Evolutionary conservation across 2,329 filamentous ascomycete species (phyloP).

Genomic region (Colletotrichum noveboracense): DNA sequence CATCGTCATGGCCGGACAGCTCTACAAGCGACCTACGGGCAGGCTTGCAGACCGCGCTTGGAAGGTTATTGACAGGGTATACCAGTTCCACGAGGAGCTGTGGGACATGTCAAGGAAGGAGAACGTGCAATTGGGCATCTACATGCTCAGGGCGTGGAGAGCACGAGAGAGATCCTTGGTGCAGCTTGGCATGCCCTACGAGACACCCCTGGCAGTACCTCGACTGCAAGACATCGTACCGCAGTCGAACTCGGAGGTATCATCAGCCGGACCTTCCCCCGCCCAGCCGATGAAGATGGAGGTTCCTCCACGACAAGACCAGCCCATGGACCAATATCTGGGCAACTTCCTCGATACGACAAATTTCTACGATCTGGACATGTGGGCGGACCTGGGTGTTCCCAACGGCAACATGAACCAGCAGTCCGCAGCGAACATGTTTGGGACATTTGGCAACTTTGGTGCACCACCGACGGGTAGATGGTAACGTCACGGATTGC

Average conservation of each 20-base stretch:
- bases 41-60: slow-evolving; percentile 59
- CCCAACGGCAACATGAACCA: slow-evolving; percentile 12
- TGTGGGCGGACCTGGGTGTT: slow-evolving; percentile 37
- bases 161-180: slow-evolving; percentile 49
- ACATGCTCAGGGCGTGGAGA: slow-evolving; percentile 58
- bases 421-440: slow-evolving; percentile 15
- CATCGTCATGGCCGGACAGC: slow-evolving; percentile 58
- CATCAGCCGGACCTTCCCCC: slow-evolving; percentile 31
- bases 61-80: slow-evolving; percentile 50
- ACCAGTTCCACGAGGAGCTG: slow-evolving; percentile 55
- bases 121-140: slow-evolving; percentile 49
- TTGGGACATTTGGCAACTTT: slow-evolving; percentile 22
- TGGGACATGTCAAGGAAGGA: slow-evolving; percentile 52
- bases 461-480: slow-evolving; percentile 15
- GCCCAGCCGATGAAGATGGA: slow-evolving; percentile 28
- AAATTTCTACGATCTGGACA: slow-evolving; percentile 48
- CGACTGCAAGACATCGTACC: slow-evolving; percentile 50
- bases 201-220: slow-evolving; percentile 50
- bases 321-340: slow-evolving; percentile 47
- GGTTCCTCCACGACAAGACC: slow-evolving; percentile 25
- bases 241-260: slow-evolving; percentile 37
- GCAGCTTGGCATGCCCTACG: slow-evolving; percentile 39
- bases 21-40: slow-evolving; percentile 52
- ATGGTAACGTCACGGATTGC: background rate
- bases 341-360: slow-evolving; percentile 49